Evolutionary conservation across 306 rosid genomes (phyloP).

Genomic region (Cicer cuneatum): DNA sequence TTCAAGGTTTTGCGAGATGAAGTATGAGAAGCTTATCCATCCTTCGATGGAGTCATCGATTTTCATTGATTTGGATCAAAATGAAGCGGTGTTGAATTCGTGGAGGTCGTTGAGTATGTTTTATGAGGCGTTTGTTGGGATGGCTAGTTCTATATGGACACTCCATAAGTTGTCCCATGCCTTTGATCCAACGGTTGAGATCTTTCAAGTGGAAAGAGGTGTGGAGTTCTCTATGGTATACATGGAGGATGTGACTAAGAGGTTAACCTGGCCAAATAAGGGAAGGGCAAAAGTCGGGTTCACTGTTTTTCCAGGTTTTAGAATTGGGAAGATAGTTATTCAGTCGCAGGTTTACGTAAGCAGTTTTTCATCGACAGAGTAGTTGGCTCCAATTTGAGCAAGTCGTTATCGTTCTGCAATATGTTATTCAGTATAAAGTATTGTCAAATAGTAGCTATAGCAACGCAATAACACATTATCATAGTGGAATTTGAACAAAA

Average conservation of each 20-base stretch:
- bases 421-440: no score
- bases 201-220: constrained; percentile 85
- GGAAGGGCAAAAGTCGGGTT: constrained; percentile 79
- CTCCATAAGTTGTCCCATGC: constrained; percentile 82
- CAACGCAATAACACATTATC: no score
- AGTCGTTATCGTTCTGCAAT: no score
- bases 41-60: constrained; percentile 89
- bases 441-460: no score
- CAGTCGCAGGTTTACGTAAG: constrained; percentile 84
- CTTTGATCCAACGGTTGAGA: constrained; percentile 77
- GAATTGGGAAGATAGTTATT: constrained; percentile 68
- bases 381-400: background rate
- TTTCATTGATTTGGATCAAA: constrained; percentile 70
- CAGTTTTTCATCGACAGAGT: constrained; percentile 56
- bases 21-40: constrained; percentile 83
- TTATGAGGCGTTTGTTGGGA: constrained; percentile 84
- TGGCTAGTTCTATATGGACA: constrained; percentile 93
- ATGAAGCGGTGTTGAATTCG: constrained; percentile 71
- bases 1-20: constrained; percentile 79
- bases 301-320: constrained; percentile 94
- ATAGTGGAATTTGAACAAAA: no score
- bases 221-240: constrained; percentile 81
- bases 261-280: constrained; percentile 59
- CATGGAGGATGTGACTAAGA: constrained; percentile 88
- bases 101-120: constrained; percentile 90